Percentiles rank a stretch among this genome's conserved stretches.
Evolutionary conservation across 2,329 filamentous ascomycete genomes (phyloP).

Genomic region (Cercospora sesami): DNA sequence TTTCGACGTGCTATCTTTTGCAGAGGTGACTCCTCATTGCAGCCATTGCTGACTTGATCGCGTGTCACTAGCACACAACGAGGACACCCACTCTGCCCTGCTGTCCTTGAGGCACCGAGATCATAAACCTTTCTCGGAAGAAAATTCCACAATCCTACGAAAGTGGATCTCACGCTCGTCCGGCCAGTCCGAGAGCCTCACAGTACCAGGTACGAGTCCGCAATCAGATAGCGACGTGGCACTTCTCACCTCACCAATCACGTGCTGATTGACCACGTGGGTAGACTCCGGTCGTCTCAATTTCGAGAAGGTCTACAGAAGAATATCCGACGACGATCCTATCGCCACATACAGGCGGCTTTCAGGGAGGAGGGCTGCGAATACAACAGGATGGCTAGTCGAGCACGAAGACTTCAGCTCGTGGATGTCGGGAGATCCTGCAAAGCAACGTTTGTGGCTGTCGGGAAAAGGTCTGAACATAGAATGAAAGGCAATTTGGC

Average conservation of each 20-base stretch:
- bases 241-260: neutral
- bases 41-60: neutral
- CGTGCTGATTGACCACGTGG: neutral
- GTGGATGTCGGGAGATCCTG: neutral
- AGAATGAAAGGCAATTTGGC: neutral
- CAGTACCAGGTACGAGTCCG: neutral
- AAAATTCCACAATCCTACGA: neutral
- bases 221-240: neutral
- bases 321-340: neutral
- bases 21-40: neutral
- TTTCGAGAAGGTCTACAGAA: neutral
- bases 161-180: neutral
- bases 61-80: neutral
- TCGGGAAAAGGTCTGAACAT: neutral
- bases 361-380: neutral
- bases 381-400: neutral
- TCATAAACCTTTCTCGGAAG: neutral
- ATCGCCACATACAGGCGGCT: neutral
- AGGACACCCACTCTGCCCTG: neutral
- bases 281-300: neutral
- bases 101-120: neutral
- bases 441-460: neutral
- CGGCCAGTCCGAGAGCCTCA: neutral
- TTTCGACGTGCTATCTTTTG: neutral
- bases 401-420: neutral